phyloP scores from a whole-genome alignment of 176 grass and related monocot genomes.

The Leersia perrieri region DNA sequence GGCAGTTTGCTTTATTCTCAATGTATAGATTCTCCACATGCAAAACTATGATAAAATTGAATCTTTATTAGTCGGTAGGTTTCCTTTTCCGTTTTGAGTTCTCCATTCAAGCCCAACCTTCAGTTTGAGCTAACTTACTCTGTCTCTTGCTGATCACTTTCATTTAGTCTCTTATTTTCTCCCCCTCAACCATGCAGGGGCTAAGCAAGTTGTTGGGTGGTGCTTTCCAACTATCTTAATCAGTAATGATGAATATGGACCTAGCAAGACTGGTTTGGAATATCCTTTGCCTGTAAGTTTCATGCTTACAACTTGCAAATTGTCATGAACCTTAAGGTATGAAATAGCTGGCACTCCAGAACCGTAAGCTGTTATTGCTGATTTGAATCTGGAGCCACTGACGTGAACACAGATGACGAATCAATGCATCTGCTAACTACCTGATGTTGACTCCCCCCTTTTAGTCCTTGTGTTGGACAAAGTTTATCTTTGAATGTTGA shows the following conservation, averaged over 20 bases:
- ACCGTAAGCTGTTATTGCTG: slow-evolving; percentile 41
- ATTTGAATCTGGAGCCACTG: slow-evolving; percentile 26
- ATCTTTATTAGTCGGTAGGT: neutral
- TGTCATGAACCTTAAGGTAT: neutral
- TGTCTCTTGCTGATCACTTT: neutral
- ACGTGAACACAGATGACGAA: slow-evolving; percentile 20
- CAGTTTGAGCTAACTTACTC: slow-evolving; percentile 6
- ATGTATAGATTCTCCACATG: slow-evolving; percentile 20
- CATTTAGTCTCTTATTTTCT: slow-evolving; percentile 7
- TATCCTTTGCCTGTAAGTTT: slow-evolving; percentile 48
- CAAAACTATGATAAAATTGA: neutral
- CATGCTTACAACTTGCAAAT: slow-evolving; percentile 17
- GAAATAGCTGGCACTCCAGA: slow-evolving; percentile 29
- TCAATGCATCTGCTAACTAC: slow-evolving; percentile 41
- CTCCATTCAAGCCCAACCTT: neutral
- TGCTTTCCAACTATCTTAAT: slow-evolving; percentile 44
- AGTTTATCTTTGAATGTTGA: slow-evolving; percentile 19
- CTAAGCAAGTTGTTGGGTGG: slow-evolving; percentile 24
- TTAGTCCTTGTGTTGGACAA: neutral
- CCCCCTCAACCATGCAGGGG: slow-evolving; percentile 12
- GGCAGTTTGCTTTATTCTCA: neutral
- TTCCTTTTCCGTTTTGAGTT: neutral
- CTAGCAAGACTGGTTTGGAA: slow-evolving; percentile 6
- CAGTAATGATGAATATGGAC: slow-evolving; percentile 18
- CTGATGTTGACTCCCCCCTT: slow-evolving; percentile 22